Evolutionary conservation across 495 filamentous ascomycete genomes (phyloP).

Genomic region (Alectoria sarmentosa): DNA sequence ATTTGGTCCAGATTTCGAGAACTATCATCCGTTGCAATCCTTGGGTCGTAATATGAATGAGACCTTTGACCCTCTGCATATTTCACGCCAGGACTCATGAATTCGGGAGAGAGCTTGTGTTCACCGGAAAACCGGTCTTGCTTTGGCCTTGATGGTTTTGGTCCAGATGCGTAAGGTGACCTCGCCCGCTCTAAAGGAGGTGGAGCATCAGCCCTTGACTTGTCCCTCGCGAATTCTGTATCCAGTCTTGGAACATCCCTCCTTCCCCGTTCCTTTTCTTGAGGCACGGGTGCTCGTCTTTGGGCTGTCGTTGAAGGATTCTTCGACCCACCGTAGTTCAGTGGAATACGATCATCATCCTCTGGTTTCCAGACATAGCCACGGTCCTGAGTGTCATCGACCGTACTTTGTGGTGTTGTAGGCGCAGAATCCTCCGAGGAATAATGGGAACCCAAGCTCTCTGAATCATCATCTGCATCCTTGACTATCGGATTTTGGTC

Average conservation of each 20-base stretch:
- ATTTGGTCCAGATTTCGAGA: neutral
- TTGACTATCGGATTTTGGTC: conserved; percentile 43
- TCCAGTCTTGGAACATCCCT: conserved; percentile 16
- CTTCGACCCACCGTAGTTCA: conserved; percentile 11
- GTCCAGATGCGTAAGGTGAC: conserved; percentile 22
- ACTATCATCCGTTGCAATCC: neutral
- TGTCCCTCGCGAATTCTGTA: conserved; percentile 17
- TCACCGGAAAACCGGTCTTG: conserved; percentile 20
- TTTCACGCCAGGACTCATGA: conserved; percentile 19
- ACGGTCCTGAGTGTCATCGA: conserved; percentile 15
- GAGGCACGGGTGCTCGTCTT: neutral
- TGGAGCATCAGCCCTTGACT: conserved; percentile 13
- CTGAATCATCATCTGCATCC: conserved; percentile 19
- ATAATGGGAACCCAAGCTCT: conserved; percentile 23
- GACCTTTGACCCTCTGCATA: neutral
- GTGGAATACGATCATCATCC: conserved; percentile 13
- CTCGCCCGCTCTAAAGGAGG: conserved; percentile 19
- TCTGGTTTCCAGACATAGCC: conserved; percentile 18
- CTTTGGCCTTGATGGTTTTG: conserved; percentile 9
- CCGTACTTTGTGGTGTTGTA: conserved; percentile 29
- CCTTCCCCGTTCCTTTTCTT: conserved; percentile 2
- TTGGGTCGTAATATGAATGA: conserved; percentile 10
- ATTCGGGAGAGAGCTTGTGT: conserved; percentile 24
- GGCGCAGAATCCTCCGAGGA: conserved; percentile 37
- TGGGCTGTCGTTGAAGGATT: conserved; percentile 7